These are phyloP conservation scores for Ceratobasidium sp. DNA, from an alignment of 1,284 basidiomycete genomes.

Conservation along the genomic window DNA sequence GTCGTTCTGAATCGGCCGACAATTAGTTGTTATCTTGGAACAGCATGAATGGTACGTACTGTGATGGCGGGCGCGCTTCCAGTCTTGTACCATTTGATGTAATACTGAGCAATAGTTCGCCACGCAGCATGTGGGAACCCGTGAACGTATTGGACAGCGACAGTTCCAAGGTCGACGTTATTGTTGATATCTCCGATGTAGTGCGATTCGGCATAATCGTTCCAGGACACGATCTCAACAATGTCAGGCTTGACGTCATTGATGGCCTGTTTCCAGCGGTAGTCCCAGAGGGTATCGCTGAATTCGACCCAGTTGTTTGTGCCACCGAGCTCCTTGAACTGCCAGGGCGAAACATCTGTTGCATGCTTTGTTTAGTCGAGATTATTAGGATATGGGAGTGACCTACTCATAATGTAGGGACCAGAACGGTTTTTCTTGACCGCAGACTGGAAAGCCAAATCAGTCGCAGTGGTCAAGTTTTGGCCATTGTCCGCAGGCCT, in stretches of 20 bases:
- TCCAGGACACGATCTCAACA: conserved; percentile 56
- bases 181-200: conserved; percentile 55
- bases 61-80: conserved; percentile 52
- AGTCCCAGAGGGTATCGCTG: conserved; percentile 55
- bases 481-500: conserved; percentile 53
- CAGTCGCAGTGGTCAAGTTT: conserved; percentile 53
- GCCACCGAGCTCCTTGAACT: conserved; percentile 59
- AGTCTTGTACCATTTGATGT: conserved; percentile 55
- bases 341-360: conserved; percentile 59
- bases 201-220: conserved; percentile 47
- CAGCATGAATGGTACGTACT: background rate
- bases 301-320: conserved; percentile 57
- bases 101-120: conserved; percentile 55
- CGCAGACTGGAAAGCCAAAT: conserved; percentile 51
- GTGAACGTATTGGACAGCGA: conserved; percentile 53
- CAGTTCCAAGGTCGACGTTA: conserved; percentile 52
- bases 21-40: background rate
- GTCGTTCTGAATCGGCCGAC: conserved; percentile 47
- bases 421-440: conserved; percentile 49
- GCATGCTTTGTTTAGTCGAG: background rate
- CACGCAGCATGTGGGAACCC: conserved; percentile 54
- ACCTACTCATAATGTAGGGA: conserved; percentile 57
- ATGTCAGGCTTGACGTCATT: conserved; percentile 56
- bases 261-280: conserved; percentile 54
- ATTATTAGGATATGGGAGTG: conserved; percentile 46